Percentiles rank a stretch among this genome's conserved stretches.
phyloP scores from a whole-genome alignment of 139 green algal genomes.

The Picochlorum sp. region DNA sequence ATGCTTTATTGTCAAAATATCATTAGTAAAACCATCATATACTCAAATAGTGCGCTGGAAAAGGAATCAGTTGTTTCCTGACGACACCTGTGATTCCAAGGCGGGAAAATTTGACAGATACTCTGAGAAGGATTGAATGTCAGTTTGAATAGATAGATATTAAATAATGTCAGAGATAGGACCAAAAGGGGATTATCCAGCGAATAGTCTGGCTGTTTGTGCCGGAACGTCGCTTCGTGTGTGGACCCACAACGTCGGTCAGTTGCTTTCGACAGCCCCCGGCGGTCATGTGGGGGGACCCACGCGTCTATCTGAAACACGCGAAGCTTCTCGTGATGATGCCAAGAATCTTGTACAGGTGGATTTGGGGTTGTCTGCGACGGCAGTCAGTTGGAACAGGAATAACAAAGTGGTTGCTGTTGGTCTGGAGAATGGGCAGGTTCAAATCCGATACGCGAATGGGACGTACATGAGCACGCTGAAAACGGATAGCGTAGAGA shows the following conservation, averaged over 20 bases:
- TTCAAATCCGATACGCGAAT: constrained; percentile 20
- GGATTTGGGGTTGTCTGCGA: neutral
- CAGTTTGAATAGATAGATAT: neutral
- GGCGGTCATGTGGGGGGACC: neutral
- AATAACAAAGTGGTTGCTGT: constrained; percentile 35
- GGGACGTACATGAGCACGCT: constrained; percentile 22
- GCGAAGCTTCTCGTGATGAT: neutral
- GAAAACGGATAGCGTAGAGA: neutral
- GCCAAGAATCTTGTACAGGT: neutral
- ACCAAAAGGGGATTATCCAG: too few species aligned
- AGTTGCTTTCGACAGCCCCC: neutral
- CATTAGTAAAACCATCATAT: too few species aligned
- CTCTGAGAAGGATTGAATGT: neutral
- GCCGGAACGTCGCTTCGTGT: too few species aligned
- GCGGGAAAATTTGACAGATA: neutral
- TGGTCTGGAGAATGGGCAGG: constrained; percentile 11
- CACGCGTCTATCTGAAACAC: neutral
- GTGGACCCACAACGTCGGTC: too few species aligned
- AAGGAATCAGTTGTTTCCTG: too few species aligned
- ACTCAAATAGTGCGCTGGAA: too few species aligned
- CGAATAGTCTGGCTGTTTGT: too few species aligned
- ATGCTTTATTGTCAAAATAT: too few species aligned
- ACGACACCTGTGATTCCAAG: neutral
- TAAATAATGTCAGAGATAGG: too few species aligned
- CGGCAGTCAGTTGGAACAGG: constrained; percentile 21